Base-by-base conservation (phyloP, 306 rosid genomes). In the Amphicarpaea edgeworthii region DNA sequence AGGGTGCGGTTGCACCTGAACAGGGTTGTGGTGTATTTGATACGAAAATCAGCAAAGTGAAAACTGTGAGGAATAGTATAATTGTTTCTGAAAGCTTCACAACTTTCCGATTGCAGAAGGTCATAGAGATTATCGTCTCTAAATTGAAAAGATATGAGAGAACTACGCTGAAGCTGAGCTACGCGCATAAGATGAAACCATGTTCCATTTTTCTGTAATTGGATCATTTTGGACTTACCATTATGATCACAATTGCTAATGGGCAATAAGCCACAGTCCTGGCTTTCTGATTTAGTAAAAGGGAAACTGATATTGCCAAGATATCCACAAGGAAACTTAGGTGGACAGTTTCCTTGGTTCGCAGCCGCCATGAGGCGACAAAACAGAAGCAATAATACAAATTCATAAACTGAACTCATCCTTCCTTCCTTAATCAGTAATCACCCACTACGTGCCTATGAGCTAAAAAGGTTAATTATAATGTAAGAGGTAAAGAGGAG, bases 221-320 rank as follows among this genome's bases (percentile, higher is more conserved):
- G 85, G 34, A 84, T 53, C 40, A 0, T 11, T 70, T 57, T 49
- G 4, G 0, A 0, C 40, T 0, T 37, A n/a, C n/a, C n/a, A n/a
- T n/a, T n/a, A n/a, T n/a, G 6, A 3, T 42, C 2, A 64, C 90
- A 86, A 43, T 71, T 6, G 0, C 3, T 23, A n/a, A 84, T 68
- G 23, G 72, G 17, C 23, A 72, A 82, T 1, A 83, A 42, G 26
- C 92, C 92, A 70, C 92, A 83, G 7, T 82, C 49, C 8, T 0
- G 41, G 41, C n/a, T 16, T 19, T 24, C 19, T 1, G 53, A 5
- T 65, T 1, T 77, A 10, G 72, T 77, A 40, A 77, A 84, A 40
- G 90, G 90, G 66, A 75, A 82, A 3, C 3, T 19, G 43, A 86
- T 11, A 4, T 45, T 12, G 15, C 77, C 72, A 11, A 83, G 28